Base-by-base conservation (phyloP, 1,284 basidiomycete genomes). In the Schizopora paradoxa region DNA sequence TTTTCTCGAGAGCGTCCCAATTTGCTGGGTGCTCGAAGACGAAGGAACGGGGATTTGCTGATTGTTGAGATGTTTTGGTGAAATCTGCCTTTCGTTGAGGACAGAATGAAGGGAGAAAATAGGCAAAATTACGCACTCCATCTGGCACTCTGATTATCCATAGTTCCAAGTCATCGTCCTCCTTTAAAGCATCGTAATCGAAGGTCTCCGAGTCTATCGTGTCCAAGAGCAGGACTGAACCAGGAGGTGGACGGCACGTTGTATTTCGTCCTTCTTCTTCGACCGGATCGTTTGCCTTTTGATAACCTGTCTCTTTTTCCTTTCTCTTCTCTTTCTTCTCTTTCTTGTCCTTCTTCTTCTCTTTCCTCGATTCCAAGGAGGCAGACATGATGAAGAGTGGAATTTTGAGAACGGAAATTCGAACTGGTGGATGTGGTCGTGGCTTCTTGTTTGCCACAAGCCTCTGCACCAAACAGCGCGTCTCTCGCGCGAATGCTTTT, bases 121-220 rank as follows among this genome's bases (percentile, higher is more conserved):
- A 42, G 19, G 42, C 1, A 13, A 34, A 22, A 6, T 14, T 27
- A 68, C 82, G 52, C 58, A 87, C 85, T 35, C 69, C 69, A 5
- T 77, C 73, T 10, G 85, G 85, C 11, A 79, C 73, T 6, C 85
- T 73, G 18, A 88, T 69, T 8, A 86, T 63, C 76, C 83, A 86
- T 4, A 88, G 53, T 55, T 88, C 85, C 2, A 76, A 56, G 49
- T 83, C 69, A 45, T 83, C 70, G 13, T 73, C 60, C 10, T 41
- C 41, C n/a, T 76, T 68, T 4, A 87, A 51, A 3, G 67, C 59
- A 48, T 83, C 80, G 77, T 82, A 88, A 54, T 86, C 84, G 51
- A 85, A 83, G 2, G 70, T 68, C 1, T 72, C 75, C 3, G 64
- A 61, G 45, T 79, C 73, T 0, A 59, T 60, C 19, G 67, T 63